Evolutionary conservation across 148 eudicot genomes (phyloP).

Genomic region (Rhododendron kiyosumense): DNA sequence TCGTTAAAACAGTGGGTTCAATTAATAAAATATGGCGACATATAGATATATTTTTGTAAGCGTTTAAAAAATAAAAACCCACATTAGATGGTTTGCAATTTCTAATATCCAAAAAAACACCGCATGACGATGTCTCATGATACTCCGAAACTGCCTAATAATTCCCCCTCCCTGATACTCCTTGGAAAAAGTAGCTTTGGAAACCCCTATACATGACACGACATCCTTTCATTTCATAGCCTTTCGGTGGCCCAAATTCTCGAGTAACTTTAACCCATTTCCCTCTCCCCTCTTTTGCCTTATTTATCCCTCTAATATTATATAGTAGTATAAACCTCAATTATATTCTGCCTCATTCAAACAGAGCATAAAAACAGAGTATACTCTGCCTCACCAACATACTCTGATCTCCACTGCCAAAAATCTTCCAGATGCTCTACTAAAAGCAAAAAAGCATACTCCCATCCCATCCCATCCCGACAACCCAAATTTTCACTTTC

Average conservation of each 20-base stretch:
- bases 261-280: conserved; percentile 5
- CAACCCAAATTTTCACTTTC: conserved; percentile 9
- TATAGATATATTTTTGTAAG: no score
- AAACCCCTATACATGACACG: conserved; percentile 8
- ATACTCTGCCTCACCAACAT: not conserved
- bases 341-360: conserved; percentile 14
- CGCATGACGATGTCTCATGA: no score
- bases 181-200: not conserved
- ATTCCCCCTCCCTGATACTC: not conserved
- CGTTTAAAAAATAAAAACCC: no score
- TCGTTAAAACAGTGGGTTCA: rapidly evolving
- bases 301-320: not conserved
- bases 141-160: no score
- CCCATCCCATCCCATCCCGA: conserved; percentile 3
- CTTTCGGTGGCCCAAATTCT: conserved; percentile 34
- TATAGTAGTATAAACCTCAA: not conserved
- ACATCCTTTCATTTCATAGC: conserved; percentile 12
- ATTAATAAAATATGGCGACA: no score
- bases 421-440: conserved; percentile 10
- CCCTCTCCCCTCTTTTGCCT: not conserved
- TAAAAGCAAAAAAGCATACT: conserved; percentile 22
- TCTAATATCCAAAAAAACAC: no score
- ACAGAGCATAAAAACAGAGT: not conserved
- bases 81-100: no score
- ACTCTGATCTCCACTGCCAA: conserved; percentile 1